A percentile compares a stretch with the other conserved stretches of the same genome.
Evolutionary conservation across 345 rosid genomes (phyloP).

Genomic region (Brassica carinata): DNA sequence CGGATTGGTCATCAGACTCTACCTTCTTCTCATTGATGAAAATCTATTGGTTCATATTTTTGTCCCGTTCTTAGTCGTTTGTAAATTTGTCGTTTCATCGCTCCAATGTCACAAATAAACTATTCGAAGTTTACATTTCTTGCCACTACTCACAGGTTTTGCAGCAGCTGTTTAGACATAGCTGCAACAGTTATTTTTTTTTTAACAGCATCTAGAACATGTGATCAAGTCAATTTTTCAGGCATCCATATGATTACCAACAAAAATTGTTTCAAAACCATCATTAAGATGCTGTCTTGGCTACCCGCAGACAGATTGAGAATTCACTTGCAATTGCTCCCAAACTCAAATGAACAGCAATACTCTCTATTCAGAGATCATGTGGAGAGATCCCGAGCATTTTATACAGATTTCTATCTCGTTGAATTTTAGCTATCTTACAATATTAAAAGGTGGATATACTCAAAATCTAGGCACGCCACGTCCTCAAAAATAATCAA

Average conservation of each 20-base stretch:
- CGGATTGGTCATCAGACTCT: no score
- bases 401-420: no score
- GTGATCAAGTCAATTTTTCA: conserved; percentile 89
- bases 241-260: conserved; percentile 90
- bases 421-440: no score
- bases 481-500: no score
- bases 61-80: no score
- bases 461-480: no score
- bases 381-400: no score
- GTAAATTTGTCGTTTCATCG: no score
- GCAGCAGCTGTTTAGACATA: not conserved
- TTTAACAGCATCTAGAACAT: conserved; percentile 90
- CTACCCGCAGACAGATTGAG: conserved; percentile 92
- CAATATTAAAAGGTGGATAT: no score
- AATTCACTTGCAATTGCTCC: conserved; percentile 99
- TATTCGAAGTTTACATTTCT: not conserved
- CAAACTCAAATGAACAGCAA: conserved; percentile 62
- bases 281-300: conserved; percentile 85
- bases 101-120: not conserved
- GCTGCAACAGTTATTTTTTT: not conserved
- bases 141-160: not conserved
- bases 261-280: conserved; percentile 44
- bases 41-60: no score
- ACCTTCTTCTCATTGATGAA: no score
- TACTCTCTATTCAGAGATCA: not conserved